Base-by-base conservation (phyloP, 306 rosid species). In the Quercus robur region DNA sequence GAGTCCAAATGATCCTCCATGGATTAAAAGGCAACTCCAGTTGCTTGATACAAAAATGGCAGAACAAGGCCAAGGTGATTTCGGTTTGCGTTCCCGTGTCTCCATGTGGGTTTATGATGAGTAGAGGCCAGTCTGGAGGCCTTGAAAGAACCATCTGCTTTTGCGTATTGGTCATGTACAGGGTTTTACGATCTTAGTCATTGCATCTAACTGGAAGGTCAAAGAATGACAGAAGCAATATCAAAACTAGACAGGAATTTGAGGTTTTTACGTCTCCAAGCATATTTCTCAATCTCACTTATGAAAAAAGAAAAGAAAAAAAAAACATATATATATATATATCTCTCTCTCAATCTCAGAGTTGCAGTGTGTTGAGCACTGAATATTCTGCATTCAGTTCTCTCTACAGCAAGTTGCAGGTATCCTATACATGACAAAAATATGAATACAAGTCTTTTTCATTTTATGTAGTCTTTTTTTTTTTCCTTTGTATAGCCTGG, bases 1-100 rank as follows among this genome's bases (percentile, higher is more conserved):
- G 82, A 71, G 26, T 3, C 59, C 80, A 31, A 23, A 80, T 66
- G 95, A 95, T 84, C 98, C 99, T 77, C 93, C 96, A 19, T 95
- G 98, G 98, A 82, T 95, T 83, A 78, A 77, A 84, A 89, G 75
- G 80, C 97, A 95, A 74, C 94, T 93, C 23, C 70, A 89, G 57
- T 74, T 86, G 56, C 91, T 90, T 25, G 95, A 94, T 82, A 74
- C 80, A 44, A 75, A 68, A 78, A 68, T 59, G 83, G 81, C 14
- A 71, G 66, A 78, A 77, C 81, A 49, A 38, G 80, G 81, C 5
- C 77, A 20, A 5, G 78, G 77, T 31, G 72, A 88, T 9, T 8
- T 49, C 3, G 74, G 84, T 64, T 75, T 18, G 76, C 81, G 11
- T 68, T 81, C 89, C 75, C 74, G 84, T 68, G 70, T 91, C 67